Base-by-base conservation (phyloP, 2,329 filamentous ascomycete species). In the Aureobasidium namibiae region DNA sequence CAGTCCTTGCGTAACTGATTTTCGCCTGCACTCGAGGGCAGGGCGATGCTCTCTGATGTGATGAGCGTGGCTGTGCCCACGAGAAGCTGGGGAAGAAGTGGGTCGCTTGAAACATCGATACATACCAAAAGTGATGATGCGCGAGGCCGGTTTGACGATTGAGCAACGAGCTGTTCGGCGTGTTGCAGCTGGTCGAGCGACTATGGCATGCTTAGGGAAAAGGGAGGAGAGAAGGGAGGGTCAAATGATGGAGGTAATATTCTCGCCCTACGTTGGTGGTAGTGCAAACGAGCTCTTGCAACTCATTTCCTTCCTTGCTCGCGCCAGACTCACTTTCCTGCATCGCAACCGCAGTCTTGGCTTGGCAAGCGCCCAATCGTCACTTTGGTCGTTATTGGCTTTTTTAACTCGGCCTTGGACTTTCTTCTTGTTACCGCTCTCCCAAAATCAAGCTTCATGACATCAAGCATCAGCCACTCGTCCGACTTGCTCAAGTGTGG, bases 51-150 rank as follows among this genome's bases (percentile, higher is more conserved):
- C 53, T 36, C 33, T 56, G 33, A 56, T 45, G 41, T 46, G 53
- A 56, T 46, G 53, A 56, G 41, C 41, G 53, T 56, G 53, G 53
- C 53, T 56, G 53, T 56, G 53, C 53, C 53, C 39, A 38, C 18
- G 36, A 46, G 39, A 56, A 36, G 24, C 53, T 38, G 53, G 53
- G 53, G 53, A 45, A 45, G 52, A 56, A 56, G 41, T 56, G 41
- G 53, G 53, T 56, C 39, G 41, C 41, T 21, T 44, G 52, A 56
- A 56, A 44, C 52, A 44, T n/a, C 21, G 50, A 36, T 46, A 56
- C 53, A 45, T 56, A 56, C 52, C 14, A 36, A 36, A 36, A 23
- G 50, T 42, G 50, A 54, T 33, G 50, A 53, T 53, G 49, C 48
- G 34, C 41, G 49, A 38, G 8, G 18, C 36, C 18, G 13, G 4